Evolutionary conservation across 2,329 filamentous ascomycete species (phyloP).

Genomic region (Alternaria panax): DNA sequence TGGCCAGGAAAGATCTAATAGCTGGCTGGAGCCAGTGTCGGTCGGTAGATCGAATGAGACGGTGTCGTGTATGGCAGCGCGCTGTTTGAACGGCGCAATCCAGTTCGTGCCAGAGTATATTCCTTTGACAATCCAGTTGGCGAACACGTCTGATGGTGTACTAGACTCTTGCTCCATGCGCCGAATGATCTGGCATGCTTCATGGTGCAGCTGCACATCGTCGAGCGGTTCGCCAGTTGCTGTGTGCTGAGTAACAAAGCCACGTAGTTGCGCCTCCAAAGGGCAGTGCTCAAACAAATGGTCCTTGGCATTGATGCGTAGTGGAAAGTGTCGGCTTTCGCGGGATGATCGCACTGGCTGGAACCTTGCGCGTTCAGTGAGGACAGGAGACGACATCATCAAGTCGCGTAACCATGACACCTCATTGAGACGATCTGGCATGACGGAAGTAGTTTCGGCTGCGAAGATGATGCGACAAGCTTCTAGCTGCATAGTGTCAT

Average conservation of each 20-base stretch:
- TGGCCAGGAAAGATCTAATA: background rate
- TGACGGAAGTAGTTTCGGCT: constrained; percentile 20
- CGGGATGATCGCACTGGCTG: constrained; percentile 26
- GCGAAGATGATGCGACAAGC: constrained; percentile 40
- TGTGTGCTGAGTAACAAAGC: constrained; percentile 21
- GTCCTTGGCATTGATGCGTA: constrained; percentile 25
- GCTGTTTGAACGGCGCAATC: constrained; percentile 23
- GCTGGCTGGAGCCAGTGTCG: background rate
- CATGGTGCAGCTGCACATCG: constrained; percentile 25
- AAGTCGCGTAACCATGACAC: constrained; percentile 36
- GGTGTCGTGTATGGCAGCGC: constrained; percentile 9
- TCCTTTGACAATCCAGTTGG: constrained; percentile 33
- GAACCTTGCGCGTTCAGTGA: constrained; percentile 28
- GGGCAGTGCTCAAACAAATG: constrained; percentile 36
- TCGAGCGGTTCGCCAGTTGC: constrained; percentile 2
- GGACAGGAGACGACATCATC: constrained; percentile 31
- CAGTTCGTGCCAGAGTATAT: constrained; percentile 24
- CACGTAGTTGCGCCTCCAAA: constrained; percentile 28
- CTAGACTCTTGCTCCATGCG: constrained; percentile 30
- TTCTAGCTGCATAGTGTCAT: constrained; percentile 34
- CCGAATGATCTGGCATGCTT: constrained; percentile 33
- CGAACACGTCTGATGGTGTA: constrained; percentile 33
- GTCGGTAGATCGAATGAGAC: background rate
- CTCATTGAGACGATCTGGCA: constrained; percentile 2
- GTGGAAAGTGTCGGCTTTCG: constrained; percentile 23